These are phyloP conservation scores for Aciculoconidium aculeatum DNA, from an alignment of 805 yeast genomes.

Conservation along the genomic window DNA sequence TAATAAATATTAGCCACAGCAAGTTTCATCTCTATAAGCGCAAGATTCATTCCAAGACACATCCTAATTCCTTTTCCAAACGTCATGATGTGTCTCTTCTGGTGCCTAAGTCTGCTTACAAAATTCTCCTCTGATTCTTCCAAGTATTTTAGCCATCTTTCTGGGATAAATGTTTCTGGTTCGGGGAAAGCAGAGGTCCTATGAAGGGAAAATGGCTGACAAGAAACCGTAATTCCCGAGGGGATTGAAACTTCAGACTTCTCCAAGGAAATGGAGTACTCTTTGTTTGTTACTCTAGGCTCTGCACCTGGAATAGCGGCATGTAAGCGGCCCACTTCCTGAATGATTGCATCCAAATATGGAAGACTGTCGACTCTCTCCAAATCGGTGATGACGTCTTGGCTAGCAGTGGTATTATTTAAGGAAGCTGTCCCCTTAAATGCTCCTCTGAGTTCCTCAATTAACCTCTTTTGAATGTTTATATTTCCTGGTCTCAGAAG, in stretches of 20 bases:
- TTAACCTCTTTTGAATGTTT: slow-evolving; percentile 42
- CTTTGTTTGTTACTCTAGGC: slow-evolving; percentile 44
- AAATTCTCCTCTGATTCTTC: slow-evolving; percentile 28
- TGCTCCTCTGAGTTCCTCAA: slow-evolving; percentile 37
- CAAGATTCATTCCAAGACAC: slow-evolving; percentile 71
- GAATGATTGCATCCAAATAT: slow-evolving; percentile 53
- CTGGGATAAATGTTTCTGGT: slow-evolving; percentile 51
- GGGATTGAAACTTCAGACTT: slow-evolving; percentile 42
- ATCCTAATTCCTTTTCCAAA: slow-evolving; percentile 70
- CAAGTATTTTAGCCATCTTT: slow-evolving; percentile 49
- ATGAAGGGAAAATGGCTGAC: slow-evolving; percentile 64
- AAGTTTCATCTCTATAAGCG: slow-evolving; percentile 59
- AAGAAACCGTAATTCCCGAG: slow-evolving; percentile 48
- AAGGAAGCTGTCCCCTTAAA: too few relatives aligned
- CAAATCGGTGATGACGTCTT: slow-evolving; percentile 20
- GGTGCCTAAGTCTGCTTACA: slow-evolving; percentile 31
- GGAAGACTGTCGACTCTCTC: slow-evolving; percentile 50
- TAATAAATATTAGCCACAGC: slow-evolving; percentile 49
- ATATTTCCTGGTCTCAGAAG: slow-evolving; percentile 45
- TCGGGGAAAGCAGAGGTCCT: slow-evolving; percentile 45
- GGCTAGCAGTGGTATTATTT: too few relatives aligned
- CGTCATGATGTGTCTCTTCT: slow-evolving; percentile 54
- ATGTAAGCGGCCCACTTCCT: slow-evolving; percentile 57
- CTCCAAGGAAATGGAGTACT: slow-evolving; percentile 20
- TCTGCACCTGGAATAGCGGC: slow-evolving; percentile 73